Evolutionary conservation across 371 early-diverging fungal genomes (phyloP), one percentile per base, ranked within the genome.

Genomic region (Gilbertella persicaria): DNA sequence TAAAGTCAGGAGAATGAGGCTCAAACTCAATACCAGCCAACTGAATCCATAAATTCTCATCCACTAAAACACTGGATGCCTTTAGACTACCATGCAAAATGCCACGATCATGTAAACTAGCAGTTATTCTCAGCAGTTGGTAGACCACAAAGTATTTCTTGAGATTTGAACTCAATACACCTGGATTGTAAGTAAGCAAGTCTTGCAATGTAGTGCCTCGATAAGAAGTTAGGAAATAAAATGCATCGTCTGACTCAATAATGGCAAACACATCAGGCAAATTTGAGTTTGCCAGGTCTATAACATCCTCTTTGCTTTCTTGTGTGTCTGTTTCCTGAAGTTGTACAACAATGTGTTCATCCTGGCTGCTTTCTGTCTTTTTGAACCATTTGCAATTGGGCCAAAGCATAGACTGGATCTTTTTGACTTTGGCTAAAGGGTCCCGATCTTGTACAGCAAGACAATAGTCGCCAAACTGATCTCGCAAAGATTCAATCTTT

Each of bases 1-100:
- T 63, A 46, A 67, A 58, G 37, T 69, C 70, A 12, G 30, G 33
- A 1, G 55, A 23, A 52, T 67, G 53, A 19, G 66, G 71, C 8
- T 67, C 77, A 62, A 71, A 80, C 37, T 85, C 81, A 45, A 85
- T 73, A 7, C 84, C 84, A 10, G 83, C 70, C 24, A 85, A 37
- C 19, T 76, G 78, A 5, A 80, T 66, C 87, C 87, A 86, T 16
- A 86, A 45, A 45, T 85, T 82, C 25, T 86, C 85, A 55, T 86
- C 85, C 8, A 86, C 75, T 14, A 81, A 69, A n/a, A 86, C 77
- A 47, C 81, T 80, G 13, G 86, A 83, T 10, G 83, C 70, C 25
- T 74, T 76, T 14, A 86, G 50, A 25, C 71, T 71, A 38, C 84
- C 86, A 66, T 86, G 86, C 19, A 84, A 48, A 14, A 86, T 53